Percentiles rank a stretch among this genome's conserved stretches.
Evolutionary conservation across 441 rosid genomes (phyloP).

Genomic region (Syzygium syzygioides): DNA sequence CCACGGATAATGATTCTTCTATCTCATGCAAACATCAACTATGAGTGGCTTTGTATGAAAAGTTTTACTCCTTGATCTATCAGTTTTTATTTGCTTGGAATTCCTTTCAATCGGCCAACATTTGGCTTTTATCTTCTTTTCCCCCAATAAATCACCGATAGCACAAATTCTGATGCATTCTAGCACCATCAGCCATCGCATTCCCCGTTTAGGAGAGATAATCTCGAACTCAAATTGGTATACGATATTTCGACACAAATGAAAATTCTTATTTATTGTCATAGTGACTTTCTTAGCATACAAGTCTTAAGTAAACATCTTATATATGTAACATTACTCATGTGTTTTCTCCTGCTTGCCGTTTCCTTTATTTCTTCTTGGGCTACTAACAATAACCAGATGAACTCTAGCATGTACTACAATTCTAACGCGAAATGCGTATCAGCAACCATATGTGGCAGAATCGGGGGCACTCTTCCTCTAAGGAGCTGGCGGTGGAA

Average conservation of each 20-base stretch:
- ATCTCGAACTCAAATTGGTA: neutral
- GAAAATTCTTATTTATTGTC: neutral
- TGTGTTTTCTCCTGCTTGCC: neutral
- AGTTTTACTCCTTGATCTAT: neutral
- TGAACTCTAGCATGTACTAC: neutral
- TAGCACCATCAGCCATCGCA: neutral
- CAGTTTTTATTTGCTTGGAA: neutral
- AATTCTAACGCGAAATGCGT: neutral
- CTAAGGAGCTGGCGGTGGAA: accelerated
- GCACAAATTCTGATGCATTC: neutral
- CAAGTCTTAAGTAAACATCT: neutral
- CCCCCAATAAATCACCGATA: neutral
- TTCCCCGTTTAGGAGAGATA: neutral
- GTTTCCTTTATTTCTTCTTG: neutral
- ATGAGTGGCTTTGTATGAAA: neutral
- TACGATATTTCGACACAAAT: neutral
- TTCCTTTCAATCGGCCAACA: neutral
- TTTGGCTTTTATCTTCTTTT: neutral
- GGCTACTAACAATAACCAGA: neutral
- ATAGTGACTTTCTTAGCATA: neutral
- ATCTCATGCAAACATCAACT: neutral
- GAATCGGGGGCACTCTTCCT: neutral
- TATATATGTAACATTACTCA: neutral
- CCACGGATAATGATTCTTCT: neutral
- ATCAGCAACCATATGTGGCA: neutral